Percentiles rank a stretch among this genome's conserved stretches.
Conservation (phyloP, 495 filamentous ascomycete species). For the Penicillium pulvis region DNA sequence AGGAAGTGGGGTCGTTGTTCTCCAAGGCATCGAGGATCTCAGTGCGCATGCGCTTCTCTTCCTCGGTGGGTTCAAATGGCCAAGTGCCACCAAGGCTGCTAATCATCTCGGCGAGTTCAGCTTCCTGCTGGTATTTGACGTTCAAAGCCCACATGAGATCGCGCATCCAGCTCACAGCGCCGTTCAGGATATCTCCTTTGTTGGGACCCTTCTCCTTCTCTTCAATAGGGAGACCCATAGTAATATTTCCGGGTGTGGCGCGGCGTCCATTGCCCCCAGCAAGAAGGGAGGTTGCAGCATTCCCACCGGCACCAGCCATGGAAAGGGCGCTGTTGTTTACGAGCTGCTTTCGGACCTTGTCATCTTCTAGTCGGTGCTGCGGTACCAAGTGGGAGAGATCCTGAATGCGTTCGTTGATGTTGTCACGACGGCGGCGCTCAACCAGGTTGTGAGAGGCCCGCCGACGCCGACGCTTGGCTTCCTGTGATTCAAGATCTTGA, state of each 20-base stretch:
- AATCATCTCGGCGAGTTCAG: slow-evolving; percentile 76
- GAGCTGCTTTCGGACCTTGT: slow-evolving; percentile 93
- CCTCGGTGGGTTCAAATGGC: slow-evolving; percentile 85
- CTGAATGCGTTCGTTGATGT: slow-evolving; percentile 98
- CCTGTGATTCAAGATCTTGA: slow-evolving; percentile 70
- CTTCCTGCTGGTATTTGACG: slow-evolving; percentile 82
- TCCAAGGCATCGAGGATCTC: slow-evolving; percentile 84
- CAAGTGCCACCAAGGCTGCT: slow-evolving; percentile 67
- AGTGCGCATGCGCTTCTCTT: slow-evolving; percentile 91
- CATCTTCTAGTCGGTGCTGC: slow-evolving; percentile 89
- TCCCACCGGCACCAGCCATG: slow-evolving; percentile 69
- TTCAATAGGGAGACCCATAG: slow-evolving; percentile 84
- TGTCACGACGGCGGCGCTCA: slow-evolving; percentile 90
- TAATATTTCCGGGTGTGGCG: slow-evolving; percentile 83
- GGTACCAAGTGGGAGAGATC: slow-evolving; percentile 93
- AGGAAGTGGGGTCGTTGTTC: slow-evolving; percentile 69
- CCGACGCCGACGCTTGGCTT: slow-evolving; percentile 86
- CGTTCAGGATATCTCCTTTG: slow-evolving; percentile 98
- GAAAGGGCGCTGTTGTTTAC: slow-evolving; percentile 87
- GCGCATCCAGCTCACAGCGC: slow-evolving; percentile 92
- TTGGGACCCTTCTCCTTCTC: slow-evolving; percentile 99
- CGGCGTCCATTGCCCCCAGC: slow-evolving; percentile 82
- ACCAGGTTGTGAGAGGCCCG: slow-evolving; percentile 96
- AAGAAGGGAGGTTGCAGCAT: slow-evolving; percentile 81
- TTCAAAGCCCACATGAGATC: slow-evolving; percentile 97